Conservation (phyloP, 192 early-diverging fungal genomes). For the Coemansia sp. region DNA sequence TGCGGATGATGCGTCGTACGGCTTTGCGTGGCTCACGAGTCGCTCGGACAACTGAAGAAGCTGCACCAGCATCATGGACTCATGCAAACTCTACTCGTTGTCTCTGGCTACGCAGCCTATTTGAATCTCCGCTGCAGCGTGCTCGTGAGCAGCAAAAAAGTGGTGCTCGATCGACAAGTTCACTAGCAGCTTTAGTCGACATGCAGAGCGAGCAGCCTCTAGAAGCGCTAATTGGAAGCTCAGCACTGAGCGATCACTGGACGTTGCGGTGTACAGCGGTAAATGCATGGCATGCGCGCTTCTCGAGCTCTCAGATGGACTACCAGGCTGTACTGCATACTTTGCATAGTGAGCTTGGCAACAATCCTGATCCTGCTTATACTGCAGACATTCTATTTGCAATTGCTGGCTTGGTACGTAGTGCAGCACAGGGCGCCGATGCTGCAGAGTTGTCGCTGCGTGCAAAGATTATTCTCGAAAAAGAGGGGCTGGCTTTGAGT, state of each 20-base stretch:
- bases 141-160: neutral
- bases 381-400: slow-evolving; percentile 24
- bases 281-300: slow-evolving; percentile 36
- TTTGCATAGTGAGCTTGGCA: neutral
- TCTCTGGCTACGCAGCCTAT: slow-evolving; percentile 14
- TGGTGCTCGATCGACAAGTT: neutral
- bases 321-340: neutral
- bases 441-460: slow-evolving; percentile 17
- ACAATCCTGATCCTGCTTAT: neutral
- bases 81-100: slow-evolving; percentile 27
- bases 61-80: slow-evolving; percentile 21
- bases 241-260: slow-evolving; percentile 26
- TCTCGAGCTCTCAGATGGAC: slow-evolving; percentile 6
- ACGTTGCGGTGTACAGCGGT: slow-evolving; percentile 22
- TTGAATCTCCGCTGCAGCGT: slow-evolving; percentile 9
- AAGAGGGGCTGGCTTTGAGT: too few species aligned
- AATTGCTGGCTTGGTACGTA: slow-evolving; percentile 16
- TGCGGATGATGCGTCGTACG: slow-evolving; percentile 38
- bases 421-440: slow-evolving; percentile 10
- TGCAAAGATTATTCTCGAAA: neutral
- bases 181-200: slow-evolving; percentile 25
- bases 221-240: slow-evolving; percentile 14
- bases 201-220: slow-evolving; percentile 1
- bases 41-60: slow-evolving; percentile 11
- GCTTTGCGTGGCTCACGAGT: slow-evolving; percentile 17